Base-by-base conservation (phyloP, 2,329 filamentous ascomycete species). In the Orbilia brochopaga region DNA sequence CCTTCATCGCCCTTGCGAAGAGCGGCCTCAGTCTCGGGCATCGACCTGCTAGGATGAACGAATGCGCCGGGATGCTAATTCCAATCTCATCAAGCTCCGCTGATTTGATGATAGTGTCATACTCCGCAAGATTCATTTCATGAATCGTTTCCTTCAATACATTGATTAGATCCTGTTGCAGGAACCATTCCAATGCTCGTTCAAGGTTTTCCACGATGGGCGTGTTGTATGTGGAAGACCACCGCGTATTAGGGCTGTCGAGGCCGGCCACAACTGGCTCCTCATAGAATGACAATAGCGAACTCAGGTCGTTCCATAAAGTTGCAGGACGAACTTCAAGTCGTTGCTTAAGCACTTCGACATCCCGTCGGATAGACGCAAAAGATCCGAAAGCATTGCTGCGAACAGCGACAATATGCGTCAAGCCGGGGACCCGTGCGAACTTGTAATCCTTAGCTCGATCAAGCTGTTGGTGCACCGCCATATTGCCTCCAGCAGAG, bases 361-460 rank as follows among this genome's bases (percentile, higher is more conserved):
- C 91, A 76, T 97, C 92, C 77, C 89, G 89, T 52, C 94, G 87
- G 51, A 96, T 85, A 1, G 91, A 92, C 35, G 91, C 90, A 81
- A 93, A 97, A 0, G 93, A 90, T 2, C 94, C 94, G 79, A 90
- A 96, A 0, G 89, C 86, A 35, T 94, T 97, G 75, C 92, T 93
- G 74, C 92, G 85, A 6, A 97, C 92, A 2, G 88, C 88, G 32
- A 89, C 85, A 13, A 95, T 91, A 37, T 92, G 88, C 1, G 91
- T 96, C 63, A 99, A 85, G 46, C 90, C 92, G 0, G 94, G 89
- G 7, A 99, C 87, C 65, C 94, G 88, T 76, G 93, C 88, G 75
- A 97, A 99, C 78, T 99, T 99, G 82, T 95, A 96, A 77, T 96
- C 92, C 75, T 95, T 96, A 11, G 86, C 85, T 76, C 87, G 90